These are phyloP conservation scores for Nothopassalora personata DNA, from an alignment of 2,329 filamentous ascomycete genomes.

Conservation along the genomic window DNA sequence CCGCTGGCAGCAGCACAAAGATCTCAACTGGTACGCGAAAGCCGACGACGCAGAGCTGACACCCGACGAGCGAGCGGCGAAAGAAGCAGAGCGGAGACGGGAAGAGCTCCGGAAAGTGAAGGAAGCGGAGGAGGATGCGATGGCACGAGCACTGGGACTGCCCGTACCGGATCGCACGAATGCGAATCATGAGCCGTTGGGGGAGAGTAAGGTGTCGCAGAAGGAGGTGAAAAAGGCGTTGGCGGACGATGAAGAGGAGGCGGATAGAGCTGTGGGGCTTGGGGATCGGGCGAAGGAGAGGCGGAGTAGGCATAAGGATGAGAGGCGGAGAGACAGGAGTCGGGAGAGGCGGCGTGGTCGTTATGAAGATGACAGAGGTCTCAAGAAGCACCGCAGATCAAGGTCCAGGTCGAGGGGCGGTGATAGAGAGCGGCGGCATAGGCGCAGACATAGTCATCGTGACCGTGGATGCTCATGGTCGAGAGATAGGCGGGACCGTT, in stretches of 20 bases:
- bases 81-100: constrained; percentile 64
- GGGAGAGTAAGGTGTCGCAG: constrained; percentile 43
- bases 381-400: constrained; percentile 21
- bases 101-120: constrained; percentile 76
- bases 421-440: constrained; percentile 22
- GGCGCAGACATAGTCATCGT: constrained; percentile 19
- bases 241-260: constrained; percentile 36
- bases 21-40: constrained; percentile 62
- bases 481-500: constrained; percentile 8
- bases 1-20: constrained; percentile 78
- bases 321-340: constrained; percentile 23
- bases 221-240: constrained; percentile 51
- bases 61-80: constrained; percentile 48
- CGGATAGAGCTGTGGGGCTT: constrained; percentile 26
- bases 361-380: constrained; percentile 16
- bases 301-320: constrained; percentile 16
- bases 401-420: constrained; percentile 27
- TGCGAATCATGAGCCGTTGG: constrained; percentile 58
- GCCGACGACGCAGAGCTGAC: constrained; percentile 48
- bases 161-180: constrained; percentile 65
- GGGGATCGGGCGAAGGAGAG: constrained; percentile 20
- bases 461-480: constrained; percentile 17
- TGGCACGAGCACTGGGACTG: constrained; percentile 75
- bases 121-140: constrained; percentile 87
- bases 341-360: constrained; percentile 19